Percentiles rank a stretch among this genome's conserved stretches.
Conservation (phyloP, 495 filamentous ascomycete species). For the Daldinia loculata region DNA sequence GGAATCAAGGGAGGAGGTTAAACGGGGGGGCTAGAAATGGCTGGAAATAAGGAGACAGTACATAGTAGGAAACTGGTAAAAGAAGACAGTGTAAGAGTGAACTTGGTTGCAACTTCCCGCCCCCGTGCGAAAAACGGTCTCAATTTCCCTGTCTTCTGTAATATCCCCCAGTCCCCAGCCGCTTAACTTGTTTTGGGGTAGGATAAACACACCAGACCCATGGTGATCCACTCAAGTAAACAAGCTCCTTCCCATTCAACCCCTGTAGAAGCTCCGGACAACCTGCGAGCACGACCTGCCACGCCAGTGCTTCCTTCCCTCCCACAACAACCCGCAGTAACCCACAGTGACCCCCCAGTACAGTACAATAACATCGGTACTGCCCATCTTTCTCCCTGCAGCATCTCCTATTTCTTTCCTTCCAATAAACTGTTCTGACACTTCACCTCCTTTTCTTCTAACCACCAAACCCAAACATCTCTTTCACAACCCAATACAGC, state of each 20-base stretch:
- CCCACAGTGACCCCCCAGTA: slow-evolving; percentile 22
- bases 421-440: slow-evolving; percentile 46
- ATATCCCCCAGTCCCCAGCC: slow-evolving; percentile 16
- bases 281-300: slow-evolving; percentile 30
- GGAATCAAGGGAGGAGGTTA: slow-evolving; percentile 1
- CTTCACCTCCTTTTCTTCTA: slow-evolving; percentile 50
- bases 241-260: slow-evolving; percentile 38
- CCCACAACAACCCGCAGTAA: slow-evolving; percentile 14
- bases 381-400: slow-evolving; percentile 41
- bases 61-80: neutral
- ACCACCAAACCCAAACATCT: slow-evolving; percentile 45
- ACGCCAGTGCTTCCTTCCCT: slow-evolving; percentile 34
- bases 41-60: neutral
- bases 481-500: slow-evolving; percentile 36
- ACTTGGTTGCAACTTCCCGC: slow-evolving; percentile 25
- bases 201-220: slow-evolving; percentile 43
- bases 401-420: slow-evolving; percentile 47
- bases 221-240: slow-evolving; percentile 43
- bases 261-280: slow-evolving; percentile 35
- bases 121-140: slow-evolving; percentile 24
- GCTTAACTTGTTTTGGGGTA: slow-evolving; percentile 37
- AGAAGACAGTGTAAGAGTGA: slow-evolving; percentile 29
- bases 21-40: neutral
- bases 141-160: slow-evolving; percentile 9
- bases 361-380: slow-evolving; percentile 40